Evolutionary conservation across 176 grass and related monocot genomes (phyloP).

Genomic region (Alloteropsis semialata): DNA sequence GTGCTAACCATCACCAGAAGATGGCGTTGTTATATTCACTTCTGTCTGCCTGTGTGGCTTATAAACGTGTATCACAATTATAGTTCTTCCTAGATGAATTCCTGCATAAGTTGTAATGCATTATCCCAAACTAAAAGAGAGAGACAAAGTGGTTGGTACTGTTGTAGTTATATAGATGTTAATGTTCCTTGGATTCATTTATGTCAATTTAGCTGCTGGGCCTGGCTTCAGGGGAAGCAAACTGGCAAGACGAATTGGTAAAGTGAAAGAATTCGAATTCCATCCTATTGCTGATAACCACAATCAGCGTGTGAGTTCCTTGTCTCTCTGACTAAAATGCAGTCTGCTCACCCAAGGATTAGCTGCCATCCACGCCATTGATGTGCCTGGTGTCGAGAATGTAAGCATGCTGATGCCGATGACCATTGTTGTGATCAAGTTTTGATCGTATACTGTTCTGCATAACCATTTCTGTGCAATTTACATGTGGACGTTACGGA

Average conservation of each 20-base stretch:
- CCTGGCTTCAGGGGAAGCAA: conserved; percentile 90
- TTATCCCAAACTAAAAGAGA: background rate
- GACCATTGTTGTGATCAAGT: background rate
- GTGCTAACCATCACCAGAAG: conserved; percentile 54
- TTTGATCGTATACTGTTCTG: background rate
- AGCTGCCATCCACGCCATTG: conserved; percentile 87
- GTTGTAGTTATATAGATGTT: background rate
- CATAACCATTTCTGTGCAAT: background rate
- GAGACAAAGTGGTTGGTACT: no score
- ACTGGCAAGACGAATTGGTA: conserved; percentile 87
- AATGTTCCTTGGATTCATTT: conserved; percentile 20
- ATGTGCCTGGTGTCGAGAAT: conserved; percentile 81
- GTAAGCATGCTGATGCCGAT: conserved; percentile 27
- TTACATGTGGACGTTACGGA: conserved; percentile 71
- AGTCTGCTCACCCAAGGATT: conserved; percentile 89
- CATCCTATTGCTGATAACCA: conserved; percentile 88
- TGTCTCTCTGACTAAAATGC: conserved; percentile 30
- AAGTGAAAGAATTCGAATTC: conserved; percentile 93
- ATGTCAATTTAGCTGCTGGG: conserved; percentile 66
- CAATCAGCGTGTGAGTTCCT: conserved; percentile 92
- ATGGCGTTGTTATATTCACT: conserved; percentile 63
- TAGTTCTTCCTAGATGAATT: background rate
- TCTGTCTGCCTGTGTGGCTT: conserved; percentile 80
- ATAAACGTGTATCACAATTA: conserved; percentile 51
- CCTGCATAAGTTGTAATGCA: background rate